A percentile compares a stretch with the other conserved stretches of the same genome.
phyloP scores from a whole-genome alignment of 306 rosid genomes.

The Pyrus betulifolia region DNA sequence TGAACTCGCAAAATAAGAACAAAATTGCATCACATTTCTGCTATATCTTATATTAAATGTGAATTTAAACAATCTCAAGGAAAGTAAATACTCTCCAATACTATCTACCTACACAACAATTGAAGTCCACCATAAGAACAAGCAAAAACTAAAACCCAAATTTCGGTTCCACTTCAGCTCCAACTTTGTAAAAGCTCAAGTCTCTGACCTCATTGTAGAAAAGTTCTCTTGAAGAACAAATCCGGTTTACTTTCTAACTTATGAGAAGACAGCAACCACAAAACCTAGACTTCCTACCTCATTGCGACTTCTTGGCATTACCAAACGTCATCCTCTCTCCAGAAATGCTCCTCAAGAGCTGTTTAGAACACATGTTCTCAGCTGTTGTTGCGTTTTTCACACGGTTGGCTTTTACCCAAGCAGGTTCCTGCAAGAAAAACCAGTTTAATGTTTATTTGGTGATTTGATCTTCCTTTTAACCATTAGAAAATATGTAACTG shows the following conservation, averaged over 20 bases:
- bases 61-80: not conserved
- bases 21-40: not conserved
- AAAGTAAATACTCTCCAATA: not conserved
- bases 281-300: not conserved
- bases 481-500: not conserved
- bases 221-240: not conserved
- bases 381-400: conserved; percentile 57
- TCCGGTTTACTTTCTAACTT: not conserved
- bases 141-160: not conserved
- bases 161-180: not conserved
- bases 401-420: conserved; percentile 89
- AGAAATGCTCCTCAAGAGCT: conserved; percentile 69
- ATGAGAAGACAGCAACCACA: not conserved
- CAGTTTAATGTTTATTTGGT: not conserved
- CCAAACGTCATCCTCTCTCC: conserved; percentile 24
- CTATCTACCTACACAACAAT: not conserved
- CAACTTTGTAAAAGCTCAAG: not conserved
- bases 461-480: not conserved
- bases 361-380: conserved; percentile 66
- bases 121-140: not conserved
- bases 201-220: not conserved
- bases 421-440: conserved; percentile 71
- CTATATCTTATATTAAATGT: not conserved
- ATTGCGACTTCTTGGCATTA: conserved; percentile 22
- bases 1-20: not conserved